Base-by-base conservation (phyloP, 345 rosid species). In the Syzygium oleosum region DNA sequence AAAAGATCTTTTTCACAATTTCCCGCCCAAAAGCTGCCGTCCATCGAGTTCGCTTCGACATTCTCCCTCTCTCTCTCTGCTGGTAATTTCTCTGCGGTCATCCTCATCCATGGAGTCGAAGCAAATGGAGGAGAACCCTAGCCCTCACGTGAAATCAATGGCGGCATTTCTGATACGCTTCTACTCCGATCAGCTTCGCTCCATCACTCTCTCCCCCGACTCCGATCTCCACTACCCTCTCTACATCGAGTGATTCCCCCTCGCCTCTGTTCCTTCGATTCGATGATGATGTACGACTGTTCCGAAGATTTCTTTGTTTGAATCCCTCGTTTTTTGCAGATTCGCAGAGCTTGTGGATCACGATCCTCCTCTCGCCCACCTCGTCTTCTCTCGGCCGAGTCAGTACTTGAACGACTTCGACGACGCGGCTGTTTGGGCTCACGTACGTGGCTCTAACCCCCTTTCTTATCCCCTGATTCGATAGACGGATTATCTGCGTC, bases 171-270 rank as follows among this genome's bases (percentile, higher is more conserved):
- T 97, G 51, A 90, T 96, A 3, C 89, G 89, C 25, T 86, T 90
- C 89, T 89, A 92, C 88, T 89, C 98, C 84, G 91, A 92, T 55
- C 96, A 94, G 90, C 97, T 98, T 84, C 95, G 92, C 56, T 90
- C 93, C 86, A 93, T 96, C 88, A 88, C 93, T 84, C 94, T 94
- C 86, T 90, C 95, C 87, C 65, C 95, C n/a, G 97, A 95, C 87
- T 93, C 98, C 63, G 94, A 96, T 84, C 94, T 95, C 87, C 98
- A 96, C 88, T 98, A 93, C 88, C 94, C 98, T 92, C 94, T 97
- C 91, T 87, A 73, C 88, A 58, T 95, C 90, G 95, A 95, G 99
- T 97, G 88, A 14, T 83, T n/a, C 78, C 54, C 12, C 16, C 4
- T 27, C 10, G 5, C 14, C 55, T 83, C 1, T 7, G 7, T 25